Evolutionary conservation across 352 stramenopile species (phyloP).

Genomic region (Stramenopiles sp.): DNA sequence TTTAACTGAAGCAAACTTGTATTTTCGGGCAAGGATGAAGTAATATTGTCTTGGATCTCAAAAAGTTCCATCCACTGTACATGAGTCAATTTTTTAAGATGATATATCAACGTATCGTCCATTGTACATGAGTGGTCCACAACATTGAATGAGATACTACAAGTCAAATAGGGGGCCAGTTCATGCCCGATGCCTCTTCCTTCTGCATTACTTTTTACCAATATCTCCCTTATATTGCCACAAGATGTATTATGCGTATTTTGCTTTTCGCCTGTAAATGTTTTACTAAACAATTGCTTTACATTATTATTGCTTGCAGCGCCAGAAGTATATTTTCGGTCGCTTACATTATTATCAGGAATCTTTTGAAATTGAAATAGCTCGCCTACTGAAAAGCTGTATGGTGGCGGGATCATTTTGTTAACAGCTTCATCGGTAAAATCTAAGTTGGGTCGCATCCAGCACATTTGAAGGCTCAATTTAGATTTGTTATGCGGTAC

Average conservation of each 20-base stretch:
- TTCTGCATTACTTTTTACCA: no score
- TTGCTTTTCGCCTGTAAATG: no score
- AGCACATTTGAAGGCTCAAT: background rate
- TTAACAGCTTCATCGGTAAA: background rate
- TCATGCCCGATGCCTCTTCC: no score
- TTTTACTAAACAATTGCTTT: no score
- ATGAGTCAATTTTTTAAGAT: background rate
- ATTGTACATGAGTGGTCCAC: background rate
- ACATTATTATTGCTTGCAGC: no score
- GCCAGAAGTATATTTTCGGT: background rate
- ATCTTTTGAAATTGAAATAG: background rate
- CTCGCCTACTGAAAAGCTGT: background rate
- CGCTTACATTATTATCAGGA: background rate
- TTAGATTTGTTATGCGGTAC: background rate
- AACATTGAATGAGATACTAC: background rate
- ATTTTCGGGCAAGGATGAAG: no score
- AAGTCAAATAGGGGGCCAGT: no score
- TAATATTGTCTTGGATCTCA: background rate
- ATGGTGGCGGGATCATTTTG: background rate
- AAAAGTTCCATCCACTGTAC: background rate
- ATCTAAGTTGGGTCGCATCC: background rate
- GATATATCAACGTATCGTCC: background rate
- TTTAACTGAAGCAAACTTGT: background rate
- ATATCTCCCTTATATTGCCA: no score
- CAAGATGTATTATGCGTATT: no score